These are phyloP conservation scores for Umbellularia californica DNA, from an alignment of 164 flowering plant species.

Conservation along the genomic window DNA sequence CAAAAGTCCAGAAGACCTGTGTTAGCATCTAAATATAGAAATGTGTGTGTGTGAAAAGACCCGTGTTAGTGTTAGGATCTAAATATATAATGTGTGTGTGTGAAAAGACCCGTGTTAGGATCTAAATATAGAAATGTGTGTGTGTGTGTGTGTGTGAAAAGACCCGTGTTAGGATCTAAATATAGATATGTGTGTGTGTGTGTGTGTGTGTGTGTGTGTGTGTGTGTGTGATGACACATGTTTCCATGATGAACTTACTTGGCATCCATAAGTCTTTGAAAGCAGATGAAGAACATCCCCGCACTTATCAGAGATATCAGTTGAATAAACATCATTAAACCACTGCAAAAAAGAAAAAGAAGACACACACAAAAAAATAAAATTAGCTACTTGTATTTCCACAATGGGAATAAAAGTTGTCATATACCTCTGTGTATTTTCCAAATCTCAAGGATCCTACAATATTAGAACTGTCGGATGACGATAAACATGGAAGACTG, in stretches of 20 bases:
- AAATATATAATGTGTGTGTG: too few relatives aligned
- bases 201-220: too few relatives aligned
- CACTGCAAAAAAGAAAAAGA: constrained; percentile 42
- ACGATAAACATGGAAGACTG: constrained; percentile 57
- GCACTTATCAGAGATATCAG: constrained; percentile 78
- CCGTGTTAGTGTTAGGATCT: too few relatives aligned
- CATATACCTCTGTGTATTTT: constrained; percentile 70
- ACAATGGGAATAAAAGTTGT: constrained; percentile 1
- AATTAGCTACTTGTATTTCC: too few relatives aligned
- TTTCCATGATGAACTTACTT: constrained; percentile 41
- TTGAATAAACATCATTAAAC: constrained; percentile 86
- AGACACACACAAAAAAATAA: too few relatives aligned
- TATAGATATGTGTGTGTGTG: background rate
- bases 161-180: constrained; percentile 1
- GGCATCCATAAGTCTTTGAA: constrained; percentile 55
- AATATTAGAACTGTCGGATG: constrained; percentile 37
- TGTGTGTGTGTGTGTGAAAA: too few relatives aligned
- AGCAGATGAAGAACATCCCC: constrained; percentile 63
- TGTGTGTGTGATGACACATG: too few relatives aligned
- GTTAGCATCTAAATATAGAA: background rate
- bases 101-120: constrained; percentile 4
- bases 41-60: too few relatives aligned
- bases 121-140: background rate
- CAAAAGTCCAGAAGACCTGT: background rate
- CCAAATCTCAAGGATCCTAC: constrained; percentile 66